These are phyloP conservation scores for Chlorophyllum brunneum DNA, from an alignment of 768 basidiomycete genomes.

Conservation along the genomic window DNA sequence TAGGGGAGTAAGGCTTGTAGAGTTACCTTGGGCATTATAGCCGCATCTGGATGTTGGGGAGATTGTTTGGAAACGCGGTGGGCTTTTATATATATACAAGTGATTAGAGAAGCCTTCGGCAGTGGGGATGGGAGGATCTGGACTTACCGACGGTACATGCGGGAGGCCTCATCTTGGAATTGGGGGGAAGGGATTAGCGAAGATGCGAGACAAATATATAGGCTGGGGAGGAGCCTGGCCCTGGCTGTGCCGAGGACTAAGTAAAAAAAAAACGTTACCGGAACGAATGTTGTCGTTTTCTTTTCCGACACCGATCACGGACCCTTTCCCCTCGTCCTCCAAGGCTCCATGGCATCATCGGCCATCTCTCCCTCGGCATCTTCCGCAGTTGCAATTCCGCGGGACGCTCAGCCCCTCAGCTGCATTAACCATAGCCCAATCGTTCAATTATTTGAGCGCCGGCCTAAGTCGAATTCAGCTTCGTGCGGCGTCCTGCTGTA, in stretches of 20 bases:
- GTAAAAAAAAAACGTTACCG: background rate
- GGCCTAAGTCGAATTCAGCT: background rate
- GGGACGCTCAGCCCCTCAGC: background rate
- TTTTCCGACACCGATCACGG: slow-evolving; percentile 8
- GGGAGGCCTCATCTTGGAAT: slow-evolving; percentile 1
- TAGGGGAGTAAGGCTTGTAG: background rate
- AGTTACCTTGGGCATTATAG: slow-evolving; percentile 5
- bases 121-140: background rate
- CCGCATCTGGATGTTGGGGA: background rate
- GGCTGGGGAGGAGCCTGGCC: background rate
- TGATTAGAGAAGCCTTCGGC: background rate
- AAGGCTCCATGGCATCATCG: background rate
- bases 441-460: background rate
- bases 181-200: background rate
- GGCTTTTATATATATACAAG: background rate
- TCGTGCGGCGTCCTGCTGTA: no score
- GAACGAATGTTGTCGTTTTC: background rate
- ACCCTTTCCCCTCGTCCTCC: slow-evolving; percentile 11
- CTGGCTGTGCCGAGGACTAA: slow-evolving; percentile 10
- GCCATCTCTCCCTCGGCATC: background rate
- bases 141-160: slow-evolving; percentile 8
- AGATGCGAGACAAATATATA: background rate
- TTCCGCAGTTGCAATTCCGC: slow-evolving; percentile 4
- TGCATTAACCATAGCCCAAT: background rate
- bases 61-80: background rate